A percentile compares a stretch with the other conserved stretches of the same genome.
Evolutionary conservation across 495 filamentous ascomycete species (phyloP).

Genomic region (Aspergillus nidulans): DNA sequence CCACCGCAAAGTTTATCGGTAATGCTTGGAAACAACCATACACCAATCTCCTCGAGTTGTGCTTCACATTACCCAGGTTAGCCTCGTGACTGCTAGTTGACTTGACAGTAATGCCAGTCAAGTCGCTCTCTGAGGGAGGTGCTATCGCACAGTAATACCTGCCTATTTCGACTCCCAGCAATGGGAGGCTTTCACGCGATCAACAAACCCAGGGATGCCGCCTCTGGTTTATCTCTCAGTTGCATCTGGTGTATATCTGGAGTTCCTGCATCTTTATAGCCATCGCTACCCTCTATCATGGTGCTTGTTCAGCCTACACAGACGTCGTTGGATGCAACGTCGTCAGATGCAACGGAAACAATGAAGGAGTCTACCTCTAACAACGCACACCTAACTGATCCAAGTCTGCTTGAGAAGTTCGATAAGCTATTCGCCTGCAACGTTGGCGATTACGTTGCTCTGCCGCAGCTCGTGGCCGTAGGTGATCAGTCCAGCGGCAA

Average conservation of each 20-base stretch:
- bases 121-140: neutral
- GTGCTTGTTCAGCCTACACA: neutral
- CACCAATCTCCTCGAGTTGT: too few relatives aligned
- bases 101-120: too few relatives aligned
- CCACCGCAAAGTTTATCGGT: too few relatives aligned
- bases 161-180: neutral
- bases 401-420: conserved; percentile 32
- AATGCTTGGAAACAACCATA: too few relatives aligned
- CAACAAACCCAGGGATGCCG: neutral
- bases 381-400: conserved; percentile 15
- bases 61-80: neutral
- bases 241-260: neutral
- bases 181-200: neutral
- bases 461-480: conserved; percentile 36
- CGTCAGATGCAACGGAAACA: neutral
- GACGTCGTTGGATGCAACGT: neutral
- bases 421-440: conserved; percentile 37
- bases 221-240: neutral
- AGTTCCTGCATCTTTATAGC: neutral
- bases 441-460: conserved; percentile 29
- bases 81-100: neutral
- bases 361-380: neutral
- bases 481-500: conserved; percentile 45
- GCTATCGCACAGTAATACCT: neutral
- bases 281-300: neutral